A percentile compares a stretch with the other conserved stretches of the same genome.
Evolutionary conservation across 225 moss, liverwort and hornwort genomes (phyloP).

Genomic region (Bryoerythrophyllum caledonicum): DNA sequence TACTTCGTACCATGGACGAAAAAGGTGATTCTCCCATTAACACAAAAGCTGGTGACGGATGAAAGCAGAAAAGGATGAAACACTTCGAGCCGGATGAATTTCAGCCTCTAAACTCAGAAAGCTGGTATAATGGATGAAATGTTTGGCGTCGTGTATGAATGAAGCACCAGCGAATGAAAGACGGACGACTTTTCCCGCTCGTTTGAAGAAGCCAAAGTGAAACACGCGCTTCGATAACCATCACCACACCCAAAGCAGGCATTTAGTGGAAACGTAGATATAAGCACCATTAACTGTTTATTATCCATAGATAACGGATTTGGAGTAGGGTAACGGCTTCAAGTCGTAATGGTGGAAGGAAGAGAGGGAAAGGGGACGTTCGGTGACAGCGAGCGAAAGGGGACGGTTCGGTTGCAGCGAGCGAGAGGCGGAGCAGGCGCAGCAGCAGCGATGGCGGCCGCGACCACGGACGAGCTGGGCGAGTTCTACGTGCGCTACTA

Average conservation of each 20-base stretch:
- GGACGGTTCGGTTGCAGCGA: not conserved
- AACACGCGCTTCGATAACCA: not conserved
- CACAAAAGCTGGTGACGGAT: too few species aligned
- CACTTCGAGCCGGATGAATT: too few species aligned
- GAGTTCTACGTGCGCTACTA: conserved; percentile 68
- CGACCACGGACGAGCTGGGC: conserved; percentile 40
- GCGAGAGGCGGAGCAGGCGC: not conserved
- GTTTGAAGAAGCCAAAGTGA: not conserved
- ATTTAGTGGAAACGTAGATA: not conserved
- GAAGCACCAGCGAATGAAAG: too few species aligned
- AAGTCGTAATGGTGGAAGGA: not conserved
- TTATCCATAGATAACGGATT: not conserved
- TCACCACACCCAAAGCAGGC: not conserved
- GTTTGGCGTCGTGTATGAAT: too few species aligned
- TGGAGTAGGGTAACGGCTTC: not conserved
- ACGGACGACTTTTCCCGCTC: not conserved
- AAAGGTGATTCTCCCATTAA: too few species aligned
- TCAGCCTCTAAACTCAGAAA: too few species aligned
- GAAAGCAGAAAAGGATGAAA: too few species aligned
- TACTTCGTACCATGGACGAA: too few species aligned
- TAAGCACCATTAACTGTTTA: not conserved
- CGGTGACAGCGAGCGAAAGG: not conserved
- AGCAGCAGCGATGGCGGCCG: conserved; percentile 30
- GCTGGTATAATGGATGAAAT: too few species aligned
- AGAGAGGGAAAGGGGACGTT: too few species aligned